Conservation (phyloP, 2,329 filamentous ascomycete species). For the Aspergillus sp. region DNA sequence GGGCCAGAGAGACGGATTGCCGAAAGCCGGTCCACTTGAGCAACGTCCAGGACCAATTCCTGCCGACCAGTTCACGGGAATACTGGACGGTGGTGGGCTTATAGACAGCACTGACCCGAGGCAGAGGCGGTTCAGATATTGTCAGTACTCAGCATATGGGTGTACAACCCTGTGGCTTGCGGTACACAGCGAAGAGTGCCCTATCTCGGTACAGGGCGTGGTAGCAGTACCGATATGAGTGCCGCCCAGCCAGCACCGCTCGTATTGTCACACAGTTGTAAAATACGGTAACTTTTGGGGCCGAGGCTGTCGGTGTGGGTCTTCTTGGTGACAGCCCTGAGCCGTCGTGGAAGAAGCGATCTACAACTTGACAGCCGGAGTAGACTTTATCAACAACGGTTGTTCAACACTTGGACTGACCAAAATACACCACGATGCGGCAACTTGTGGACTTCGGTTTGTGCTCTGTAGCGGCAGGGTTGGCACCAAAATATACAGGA, state of each 20-base stretch:
- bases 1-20: conserved; percentile 3
- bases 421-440: too few relatives aligned
- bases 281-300: conserved; percentile 24
- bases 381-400: too few relatives aligned
- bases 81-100: not conserved
- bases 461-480: too few relatives aligned
- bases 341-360: not conserved
- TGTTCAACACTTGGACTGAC: too few relatives aligned
- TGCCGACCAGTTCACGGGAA: not conserved
- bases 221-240: conserved; percentile 23
- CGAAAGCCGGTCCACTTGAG: conserved; percentile 8
- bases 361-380: not conserved
- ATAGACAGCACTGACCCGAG: not conserved
- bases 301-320: conserved; percentile 24
- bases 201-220: conserved; percentile 20
- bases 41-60: not conserved
- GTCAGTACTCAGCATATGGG: not conserved
- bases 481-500: too few relatives aligned
- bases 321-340: not conserved
- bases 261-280: conserved; percentile 18
- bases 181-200: not conserved
- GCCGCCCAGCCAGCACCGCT: too few relatives aligned
- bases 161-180: not conserved
- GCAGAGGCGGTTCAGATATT: not conserved
- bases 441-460: too few relatives aligned